Conservation (phyloP, 2,329 filamentous ascomycete genomes). For the Penicillium rolfsii region DNA sequence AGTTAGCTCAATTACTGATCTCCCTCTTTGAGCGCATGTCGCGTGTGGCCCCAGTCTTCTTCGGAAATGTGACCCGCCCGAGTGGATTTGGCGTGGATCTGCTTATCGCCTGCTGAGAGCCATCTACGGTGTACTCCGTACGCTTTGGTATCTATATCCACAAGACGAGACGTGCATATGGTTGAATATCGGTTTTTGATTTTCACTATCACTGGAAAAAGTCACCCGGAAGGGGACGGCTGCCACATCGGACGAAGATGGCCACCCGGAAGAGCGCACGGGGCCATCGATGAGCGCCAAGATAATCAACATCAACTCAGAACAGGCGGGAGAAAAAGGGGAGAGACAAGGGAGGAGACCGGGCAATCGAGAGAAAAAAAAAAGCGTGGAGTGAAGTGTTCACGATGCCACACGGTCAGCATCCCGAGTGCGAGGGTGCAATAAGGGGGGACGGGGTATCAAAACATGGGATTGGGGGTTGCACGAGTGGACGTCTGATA, state of each 20-base stretch:
- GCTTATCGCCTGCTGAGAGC: not conserved
- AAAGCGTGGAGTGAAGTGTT: conserved; percentile 9
- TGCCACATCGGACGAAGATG: conserved; percentile 36
- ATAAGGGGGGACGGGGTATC: conserved; percentile 30
- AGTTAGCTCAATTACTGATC: not conserved
- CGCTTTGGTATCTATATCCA: not conserved
- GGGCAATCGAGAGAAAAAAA: conserved; percentile 11
- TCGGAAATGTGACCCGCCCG: not conserved
- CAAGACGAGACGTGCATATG: not conserved
- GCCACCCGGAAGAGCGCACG: conserved; percentile 8
- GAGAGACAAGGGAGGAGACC: conserved; percentile 13
- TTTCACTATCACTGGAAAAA: conserved; percentile 23
- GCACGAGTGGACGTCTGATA: conserved; percentile 16
- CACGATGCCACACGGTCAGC: conserved; percentile 11
- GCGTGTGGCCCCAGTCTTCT: not conserved
- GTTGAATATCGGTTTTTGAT: conserved; percentile 3
- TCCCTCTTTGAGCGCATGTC: not conserved
- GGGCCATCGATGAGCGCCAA: conserved; percentile 37
- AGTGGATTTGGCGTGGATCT: not conserved
- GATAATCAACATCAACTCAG: conserved; percentile 19
- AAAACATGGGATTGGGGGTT: conserved; percentile 21
- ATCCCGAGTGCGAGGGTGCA: conserved; percentile 10
- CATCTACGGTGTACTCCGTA: not conserved
- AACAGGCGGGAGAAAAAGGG: conserved; percentile 7
- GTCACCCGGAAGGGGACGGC: conserved; percentile 39